Conservation (phyloP, 176 grass and related monocot genomes). For the Aegilops bicornis region DNA sequence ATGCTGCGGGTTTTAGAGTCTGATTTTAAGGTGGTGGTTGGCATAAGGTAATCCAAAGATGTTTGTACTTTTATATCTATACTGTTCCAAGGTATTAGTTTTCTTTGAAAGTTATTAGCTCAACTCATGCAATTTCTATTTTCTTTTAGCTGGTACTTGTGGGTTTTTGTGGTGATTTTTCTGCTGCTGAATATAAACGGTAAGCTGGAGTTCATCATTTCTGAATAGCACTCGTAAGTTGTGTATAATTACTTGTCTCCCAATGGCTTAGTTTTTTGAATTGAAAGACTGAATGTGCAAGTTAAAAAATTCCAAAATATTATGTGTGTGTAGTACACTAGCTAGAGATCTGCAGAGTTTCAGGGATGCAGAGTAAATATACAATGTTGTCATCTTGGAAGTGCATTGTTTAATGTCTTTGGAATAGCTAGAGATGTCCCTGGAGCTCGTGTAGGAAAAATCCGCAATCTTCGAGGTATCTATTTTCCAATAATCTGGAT, state of each 20-base stretch:
- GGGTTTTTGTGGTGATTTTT: slow-evolving; percentile 83
- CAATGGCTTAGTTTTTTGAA: too few species aligned
- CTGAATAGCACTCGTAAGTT: neutral
- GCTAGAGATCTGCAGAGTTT: too few species aligned
- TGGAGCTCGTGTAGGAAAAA: too few species aligned
- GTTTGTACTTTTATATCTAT: neutral
- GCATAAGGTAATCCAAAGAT: slow-evolving; percentile 73
- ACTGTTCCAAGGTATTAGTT: neutral
- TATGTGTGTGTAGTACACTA: too few species aligned
- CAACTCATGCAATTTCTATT: neutral
- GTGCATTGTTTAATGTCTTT: too few species aligned
- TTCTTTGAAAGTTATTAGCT: neutral
- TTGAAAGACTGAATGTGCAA: too few species aligned
- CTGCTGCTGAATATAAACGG: slow-evolving; percentile 86
- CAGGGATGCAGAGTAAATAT: too few species aligned
- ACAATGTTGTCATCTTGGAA: too few species aligned
- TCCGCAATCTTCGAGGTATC: too few species aligned
- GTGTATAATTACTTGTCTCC: neutral
- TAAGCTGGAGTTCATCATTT: slow-evolving; percentile 29
- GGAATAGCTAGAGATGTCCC: too few species aligned
- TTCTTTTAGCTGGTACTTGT: slow-evolving; percentile 83
- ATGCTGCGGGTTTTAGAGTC: slow-evolving; percentile 80
- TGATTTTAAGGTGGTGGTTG: slow-evolving; percentile 92
- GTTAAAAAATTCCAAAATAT: too few species aligned
- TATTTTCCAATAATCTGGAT: too few species aligned